Conservation (phyloP, 441 rosid genomes). For the Kokia cookei region DNA sequence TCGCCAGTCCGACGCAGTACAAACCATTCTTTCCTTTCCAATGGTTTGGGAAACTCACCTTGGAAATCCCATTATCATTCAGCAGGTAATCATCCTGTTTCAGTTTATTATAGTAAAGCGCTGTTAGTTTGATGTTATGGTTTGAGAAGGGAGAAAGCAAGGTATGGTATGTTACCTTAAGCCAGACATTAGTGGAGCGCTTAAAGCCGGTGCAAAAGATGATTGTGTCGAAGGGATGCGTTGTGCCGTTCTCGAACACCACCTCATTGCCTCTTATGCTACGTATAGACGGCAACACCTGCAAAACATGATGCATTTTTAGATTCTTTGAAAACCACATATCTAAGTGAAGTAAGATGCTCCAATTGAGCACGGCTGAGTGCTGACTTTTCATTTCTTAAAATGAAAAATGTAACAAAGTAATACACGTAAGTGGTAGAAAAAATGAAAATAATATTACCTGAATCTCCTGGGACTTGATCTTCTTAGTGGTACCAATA, state of each 20-base stretch:
- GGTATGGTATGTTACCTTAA: slow-evolving; percentile 15
- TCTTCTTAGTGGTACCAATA: slow-evolving; percentile 38
- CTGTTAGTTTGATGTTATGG: background rate
- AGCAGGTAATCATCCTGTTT: slow-evolving; percentile 32
- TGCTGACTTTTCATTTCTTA: too few relatives aligned
- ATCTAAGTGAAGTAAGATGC: too few relatives aligned
- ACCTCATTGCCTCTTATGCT: slow-evolving; percentile 42
- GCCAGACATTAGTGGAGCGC: slow-evolving; percentile 40
- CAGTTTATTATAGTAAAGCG: background rate
- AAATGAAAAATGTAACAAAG: too few relatives aligned
- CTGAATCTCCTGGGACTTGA: slow-evolving; percentile 43
- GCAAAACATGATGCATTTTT: background rate
- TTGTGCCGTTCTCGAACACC: slow-evolving; percentile 32
- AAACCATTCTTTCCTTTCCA: slow-evolving; percentile 54
- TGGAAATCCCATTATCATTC: slow-evolving; percentile 37
- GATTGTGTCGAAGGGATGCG: slow-evolving; percentile 26
- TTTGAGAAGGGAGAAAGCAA: background rate
- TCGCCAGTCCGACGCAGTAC: slow-evolving; percentile 38
- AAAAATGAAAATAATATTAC: slow-evolving; percentile 12
- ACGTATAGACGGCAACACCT: slow-evolving; percentile 27
- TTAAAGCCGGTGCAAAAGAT: slow-evolving; percentile 69
- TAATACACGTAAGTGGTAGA: background rate
- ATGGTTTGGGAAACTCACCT: slow-evolving; percentile 30
- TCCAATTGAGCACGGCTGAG: too few relatives aligned
- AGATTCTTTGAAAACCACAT: background rate